Percentiles rank a stretch among this genome's conserved stretches.
phyloP scores from a whole-genome alignment of 108 stramenopile genomes.

The Schizochytrium sp. region DNA sequence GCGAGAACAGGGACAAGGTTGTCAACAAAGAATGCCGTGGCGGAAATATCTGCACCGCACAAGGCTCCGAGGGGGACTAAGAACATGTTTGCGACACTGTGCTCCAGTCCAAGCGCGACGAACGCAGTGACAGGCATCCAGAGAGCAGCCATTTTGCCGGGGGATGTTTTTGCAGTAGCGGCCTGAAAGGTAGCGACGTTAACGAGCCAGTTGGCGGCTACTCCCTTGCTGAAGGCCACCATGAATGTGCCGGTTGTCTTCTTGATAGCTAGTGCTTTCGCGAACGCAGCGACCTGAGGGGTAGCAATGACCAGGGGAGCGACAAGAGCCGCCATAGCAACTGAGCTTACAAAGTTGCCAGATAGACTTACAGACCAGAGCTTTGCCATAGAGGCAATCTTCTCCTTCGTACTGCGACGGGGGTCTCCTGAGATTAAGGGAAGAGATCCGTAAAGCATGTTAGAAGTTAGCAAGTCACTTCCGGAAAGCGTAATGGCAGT shows the following conservation, averaged over 20 bases:
- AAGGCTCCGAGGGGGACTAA: slow-evolving; percentile 93
- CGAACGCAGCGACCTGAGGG: not conserved
- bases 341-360: slow-evolving; percentile 88
- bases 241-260: slow-evolving; percentile 85
- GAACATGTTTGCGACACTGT: slow-evolving; percentile 97
- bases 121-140: slow-evolving; percentile 92
- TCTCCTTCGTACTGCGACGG: slow-evolving; percentile 35
- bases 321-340: slow-evolving; percentile 84
- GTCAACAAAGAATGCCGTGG: slow-evolving; percentile 81
- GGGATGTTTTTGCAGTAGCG: slow-evolving; percentile 81
- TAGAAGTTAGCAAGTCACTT: slow-evolving; percentile 43
- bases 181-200: slow-evolving; percentile 94
- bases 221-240: slow-evolving; percentile 86
- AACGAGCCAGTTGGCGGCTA: slow-evolving; percentile 95
- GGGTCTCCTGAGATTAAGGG: slow-evolving; percentile 31
- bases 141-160: slow-evolving; percentile 88
- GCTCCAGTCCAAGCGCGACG: slow-evolving; percentile 90
- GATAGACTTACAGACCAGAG: slow-evolving; percentile 82
- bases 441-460: slow-evolving; percentile 42
- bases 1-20: slow-evolving; percentile 92
- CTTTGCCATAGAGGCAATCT: slow-evolving; percentile 75
- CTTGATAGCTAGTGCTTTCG: slow-evolving; percentile 80
- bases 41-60: slow-evolving; percentile 87
- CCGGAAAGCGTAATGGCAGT: slow-evolving; percentile 41
- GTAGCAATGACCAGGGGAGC: slow-evolving; percentile 56